Evolutionary conservation across 2,329 filamentous ascomycete genomes (phyloP), one percentile per base, ranked within the genome.

Genomic region (Fusarium coffeatum): DNA sequence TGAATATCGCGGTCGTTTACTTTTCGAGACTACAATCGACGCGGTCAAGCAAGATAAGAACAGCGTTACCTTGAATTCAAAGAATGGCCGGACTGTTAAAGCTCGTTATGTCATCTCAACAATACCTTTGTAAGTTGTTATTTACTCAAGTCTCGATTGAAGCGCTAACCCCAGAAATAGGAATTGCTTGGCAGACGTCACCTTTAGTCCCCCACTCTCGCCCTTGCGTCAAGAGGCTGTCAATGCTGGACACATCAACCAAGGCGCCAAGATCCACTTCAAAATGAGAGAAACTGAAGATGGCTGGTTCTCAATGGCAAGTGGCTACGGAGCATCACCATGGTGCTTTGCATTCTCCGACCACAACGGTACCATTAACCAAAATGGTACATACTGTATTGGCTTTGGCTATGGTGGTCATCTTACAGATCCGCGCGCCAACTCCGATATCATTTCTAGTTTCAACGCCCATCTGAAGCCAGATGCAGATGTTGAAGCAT

Each of bases 391-490:
- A 1, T 46, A 46, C 6, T 46, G 43, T 25, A 46, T 46, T 3
- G 43, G 43, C 0, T 46, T 46, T 25, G 43, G 43, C 2, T 25
- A 25, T 2, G 25, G 25, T 3, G 10, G 43, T 0, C 11, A 25
- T n/a, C 25, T 46, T 5, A 2, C 23, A 18, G 15, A 46, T 5
- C 16, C 22, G 0, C 15, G 11, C 1, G 43, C 23, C 0, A 46
- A 23, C 4, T 8, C 16, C 0, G 22, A 46, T 11, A 25, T 46
- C 1, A 46, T n/a, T 0, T 12, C 16, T 2, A 18, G 2, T 18
- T 46, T 46, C 10, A 25, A 27, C 1, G 4, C 6, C 0, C 16
- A 27, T 5, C 10, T 46, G 10, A 25, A 25, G 8, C 22, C 43
- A 18, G 15, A 1, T 2, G 25, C 10, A 18, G 43, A 46, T 0